Conservation (phyloP, 208 protist genomes). For the Leishmania guyanensis region DNA sequence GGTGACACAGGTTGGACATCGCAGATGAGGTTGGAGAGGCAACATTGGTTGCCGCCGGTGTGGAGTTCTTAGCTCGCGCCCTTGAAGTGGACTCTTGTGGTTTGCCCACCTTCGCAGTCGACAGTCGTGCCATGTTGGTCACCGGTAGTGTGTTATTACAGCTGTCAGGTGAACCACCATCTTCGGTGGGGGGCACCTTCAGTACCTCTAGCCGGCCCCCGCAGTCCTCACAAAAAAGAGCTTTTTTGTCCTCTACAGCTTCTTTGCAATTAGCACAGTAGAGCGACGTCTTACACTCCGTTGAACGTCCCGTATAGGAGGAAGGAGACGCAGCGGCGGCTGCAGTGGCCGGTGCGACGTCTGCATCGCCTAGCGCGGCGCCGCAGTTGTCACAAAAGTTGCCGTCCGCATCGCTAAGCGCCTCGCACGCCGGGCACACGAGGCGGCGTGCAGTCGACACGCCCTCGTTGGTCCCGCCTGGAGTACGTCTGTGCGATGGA, state of each 20-base stretch:
- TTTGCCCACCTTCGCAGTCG: background rate
- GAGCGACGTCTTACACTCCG: slow-evolving; percentile 27
- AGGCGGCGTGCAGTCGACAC: slow-evolving; percentile 49
- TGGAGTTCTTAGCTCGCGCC: too few relatives aligned
- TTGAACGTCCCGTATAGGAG: background rate
- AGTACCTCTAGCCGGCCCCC: slow-evolving; percentile 53
- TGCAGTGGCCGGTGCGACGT: background rate
- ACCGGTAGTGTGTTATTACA: slow-evolving; percentile 12
- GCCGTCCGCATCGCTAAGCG: slow-evolving; percentile 74
- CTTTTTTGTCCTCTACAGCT: slow-evolving; percentile 38
- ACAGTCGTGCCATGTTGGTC: slow-evolving; percentile 7
- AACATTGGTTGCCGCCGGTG: background rate
- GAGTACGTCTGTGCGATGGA: slow-evolving; percentile 34
- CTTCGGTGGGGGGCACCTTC: background rate
- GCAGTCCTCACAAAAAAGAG: slow-evolving; percentile 85
- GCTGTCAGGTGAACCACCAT: slow-evolving; percentile 12
- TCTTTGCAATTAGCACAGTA: slow-evolving; percentile 66
- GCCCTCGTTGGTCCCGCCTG: slow-evolving; percentile 52
- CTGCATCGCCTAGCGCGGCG: slow-evolving; percentile 59
- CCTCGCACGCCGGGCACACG: slow-evolving; percentile 69
- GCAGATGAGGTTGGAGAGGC: background rate
- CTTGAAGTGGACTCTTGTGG: background rate
- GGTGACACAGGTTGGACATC: background rate
- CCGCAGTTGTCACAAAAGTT: slow-evolving; percentile 91
- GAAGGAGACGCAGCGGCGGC: background rate